phyloP scores from a whole-genome alignment of 768 basidiomycete species.

The Lactarius psammicola region DNA sequence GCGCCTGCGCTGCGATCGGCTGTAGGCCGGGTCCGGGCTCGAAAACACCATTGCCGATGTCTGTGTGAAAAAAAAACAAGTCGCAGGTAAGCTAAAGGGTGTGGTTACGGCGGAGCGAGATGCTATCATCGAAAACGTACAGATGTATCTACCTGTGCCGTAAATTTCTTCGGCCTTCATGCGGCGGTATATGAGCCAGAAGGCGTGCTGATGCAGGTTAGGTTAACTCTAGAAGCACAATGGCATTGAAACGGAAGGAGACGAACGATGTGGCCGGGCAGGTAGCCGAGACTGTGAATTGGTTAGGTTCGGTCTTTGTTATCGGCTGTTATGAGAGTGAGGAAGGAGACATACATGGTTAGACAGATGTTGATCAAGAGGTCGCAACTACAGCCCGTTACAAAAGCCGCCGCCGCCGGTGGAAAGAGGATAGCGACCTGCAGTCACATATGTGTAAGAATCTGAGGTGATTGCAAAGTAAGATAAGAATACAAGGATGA shows the following conservation, averaged over 20 bases:
- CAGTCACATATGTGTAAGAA: not conserved
- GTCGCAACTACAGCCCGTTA: constrained; percentile 84
- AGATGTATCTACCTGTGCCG: constrained; percentile 71
- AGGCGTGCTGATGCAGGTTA: constrained; percentile 55
- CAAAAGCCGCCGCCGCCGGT: constrained; percentile 72
- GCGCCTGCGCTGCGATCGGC: constrained; percentile 10
- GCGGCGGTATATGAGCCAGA: constrained; percentile 89
- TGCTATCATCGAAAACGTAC: constrained; percentile 45
- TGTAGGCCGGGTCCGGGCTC: not conserved
- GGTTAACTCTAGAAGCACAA: too few species aligned
- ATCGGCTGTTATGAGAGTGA: too few species aligned
- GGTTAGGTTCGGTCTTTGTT: constrained; percentile 15
- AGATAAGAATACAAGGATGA: constrained; percentile 60
- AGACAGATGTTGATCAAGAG: constrained; percentile 80
- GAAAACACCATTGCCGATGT: constrained; percentile 36
- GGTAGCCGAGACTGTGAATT: constrained; percentile 61
- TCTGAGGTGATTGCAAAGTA: too few species aligned
- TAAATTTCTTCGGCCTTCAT: constrained; percentile 85
- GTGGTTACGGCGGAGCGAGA: not conserved
- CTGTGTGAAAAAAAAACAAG: constrained; percentile 25
- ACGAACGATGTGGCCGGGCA: constrained; percentile 60
- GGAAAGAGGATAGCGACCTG: constrained; percentile 81
- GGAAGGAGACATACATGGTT: constrained; percentile 55
- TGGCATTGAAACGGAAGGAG: constrained; percentile 4
- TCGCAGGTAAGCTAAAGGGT: not conserved